Base-by-base conservation (phyloP, 148 eudicot species). In the Amaranthus hypochondriacus region DNA sequence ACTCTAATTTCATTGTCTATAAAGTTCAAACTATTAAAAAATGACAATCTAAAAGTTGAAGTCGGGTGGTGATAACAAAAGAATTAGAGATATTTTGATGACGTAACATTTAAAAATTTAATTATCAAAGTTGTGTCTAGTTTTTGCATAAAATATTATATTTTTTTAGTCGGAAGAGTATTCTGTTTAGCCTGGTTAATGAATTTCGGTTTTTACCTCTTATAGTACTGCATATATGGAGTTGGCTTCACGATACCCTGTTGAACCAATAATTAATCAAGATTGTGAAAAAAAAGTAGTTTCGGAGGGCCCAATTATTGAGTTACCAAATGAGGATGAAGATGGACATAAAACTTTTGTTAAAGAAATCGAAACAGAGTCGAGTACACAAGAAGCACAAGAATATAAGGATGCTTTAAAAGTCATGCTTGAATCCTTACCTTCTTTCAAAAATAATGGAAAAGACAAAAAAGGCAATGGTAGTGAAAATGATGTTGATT, bases 181-280 rank as follows among this genome's bases (percentile, higher is more conserved):
- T 28, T 28, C 39, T 28, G 39, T 28, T 28, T 28, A 28, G 39
- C 39, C 39, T 28, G 39, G 39, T 28, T 28, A 28, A 28, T 28
- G 39, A 28, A 28, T 28, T 28, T 28, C 39, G 39, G 39, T 28
- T 28, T 28, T 28, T 28, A 28, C 39, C 43, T 46, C n/a, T 58
- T 75, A 68, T 68, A 80, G 83, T 68, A 80, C 60, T 75, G 83
- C 83, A 14, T 80, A 46, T 11, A 75, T 80, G 63, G 39, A 51
- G 13, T 53, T 80, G 73, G 83, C 62, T 53, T 71, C 83, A 1
- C 61, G 43, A 7, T 80, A 71, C 48, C 83, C 83, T 28, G 13
- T 76, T 11, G 67, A 80, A 53, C 6, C 53, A 68, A 28, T 56
- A 2, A 70, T 3, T 51, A 51, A 39, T 46, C 13, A 44, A 28